Base-by-base conservation (phyloP, 23 red algal genomes). In the Pyropia haitanensis region DNA sequence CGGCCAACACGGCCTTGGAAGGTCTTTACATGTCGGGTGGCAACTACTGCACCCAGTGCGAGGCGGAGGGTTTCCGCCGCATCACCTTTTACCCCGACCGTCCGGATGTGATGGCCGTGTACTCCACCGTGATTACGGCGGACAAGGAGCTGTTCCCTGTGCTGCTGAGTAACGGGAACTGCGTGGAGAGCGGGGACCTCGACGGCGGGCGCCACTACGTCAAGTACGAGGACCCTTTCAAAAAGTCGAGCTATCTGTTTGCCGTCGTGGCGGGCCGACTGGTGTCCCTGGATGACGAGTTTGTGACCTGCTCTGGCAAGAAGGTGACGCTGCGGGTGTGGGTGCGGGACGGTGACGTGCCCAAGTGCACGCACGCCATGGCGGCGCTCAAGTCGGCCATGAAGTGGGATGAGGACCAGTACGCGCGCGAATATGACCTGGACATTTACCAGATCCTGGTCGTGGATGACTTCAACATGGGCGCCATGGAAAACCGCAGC, bases 401-500 rank as follows among this genome's bases (percentile, higher is more conserved):
- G 93, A 83, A 65, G 30, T 97, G 93, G 93, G 93, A 97, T 51
- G 93, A 97, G 60, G 80, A 97, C 46, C 53, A 63, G 18, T 97
- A 90, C 70, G 93, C 85, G 52, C 58, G 87, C 39, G 93, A 89
- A 28, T 97, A 97, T 65, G 87, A 97, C 31, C 85, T 90, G 22
- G 85, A 97, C 69, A 67, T 86, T 50, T 97, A 91, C 64, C 86
- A 90, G 24, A 88, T 97, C 51, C 85, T 97, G 17, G 93, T 85
- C 8, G 93, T 97, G 26, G 74, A 81, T 8, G 76, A 88, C 32
- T 97, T 97, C 56, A 84, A 82, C 33, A 90, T 97, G 81, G 93
- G 93, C 32, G 93, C 93, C 28, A 97, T 97, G 93, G 93, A 97
- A 58, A 97, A 97, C 70, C 90, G 83, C 62, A 80, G 71, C 53